Evolutionary conservation across 164 flowering plant genomes (phyloP), one percentile per base, ranked within the genome.

Genomic region (Vitis rupestris): DNA sequence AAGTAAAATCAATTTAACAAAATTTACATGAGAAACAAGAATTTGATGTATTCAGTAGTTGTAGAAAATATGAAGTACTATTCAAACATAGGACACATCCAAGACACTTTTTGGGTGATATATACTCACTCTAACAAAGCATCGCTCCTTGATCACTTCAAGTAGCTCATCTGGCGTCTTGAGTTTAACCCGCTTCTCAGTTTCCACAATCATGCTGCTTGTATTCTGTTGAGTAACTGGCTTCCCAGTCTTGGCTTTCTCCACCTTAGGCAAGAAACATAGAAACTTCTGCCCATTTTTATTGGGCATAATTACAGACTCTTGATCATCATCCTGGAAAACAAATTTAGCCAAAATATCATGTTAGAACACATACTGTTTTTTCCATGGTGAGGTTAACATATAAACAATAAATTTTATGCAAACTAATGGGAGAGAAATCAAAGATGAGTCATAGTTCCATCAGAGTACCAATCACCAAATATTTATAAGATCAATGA

Each of bases 111-210:
- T 19, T 13, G 8, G 70, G 48, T 6, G 47, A 70, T n/a, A 59
- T 61, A 66, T 71, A 31, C 87, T 82, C 15, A 93, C 98, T 76
- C 94, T 84, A 57, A 83, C n/a, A 72, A 91, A 79, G 84, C 99
- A 95, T 54, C 29, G 79, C 2, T 83, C 97, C 76, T 87, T 87
- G 31, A 93, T 69, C 29, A 71, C 84, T 78, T 93, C 97, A 80
- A 95, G 88, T 23, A 95, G 84, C 79, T 93, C 96, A 83, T 95
- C 99, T 59, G 98, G 98, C 29, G 97, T 93, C 84, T 93, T 95
- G 81, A 84, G 59, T 70, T 83, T 90, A 61, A 83, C 58, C 53
- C 66, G 81, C 72, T 82, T 84, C 78, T 87, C 93, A 57, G 87
- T 75, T 82, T 91, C 99, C 80, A 95, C 70, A 67, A 95, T 84